Percentiles rank a stretch among this genome's conserved stretches.
Evolutionary conservation across 768 basidiomycete genomes (phyloP).

Genomic region (Tylopilus intermedius): DNA sequence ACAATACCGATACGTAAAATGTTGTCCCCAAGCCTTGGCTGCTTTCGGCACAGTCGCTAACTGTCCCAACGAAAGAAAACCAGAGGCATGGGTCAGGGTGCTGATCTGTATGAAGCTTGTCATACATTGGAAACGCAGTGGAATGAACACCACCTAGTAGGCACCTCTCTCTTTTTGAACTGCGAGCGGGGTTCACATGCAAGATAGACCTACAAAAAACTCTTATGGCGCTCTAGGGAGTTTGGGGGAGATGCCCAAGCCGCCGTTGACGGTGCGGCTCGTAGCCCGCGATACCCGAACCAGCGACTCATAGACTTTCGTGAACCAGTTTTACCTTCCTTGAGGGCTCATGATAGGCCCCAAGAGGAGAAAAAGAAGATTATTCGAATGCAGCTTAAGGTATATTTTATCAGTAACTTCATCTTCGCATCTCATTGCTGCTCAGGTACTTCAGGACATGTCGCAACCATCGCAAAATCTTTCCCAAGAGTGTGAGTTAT

Average conservation of each 20-base stretch:
- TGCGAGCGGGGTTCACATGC: not conserved
- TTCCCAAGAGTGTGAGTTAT: conserved; percentile 16
- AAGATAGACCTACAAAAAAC: conserved; percentile 9
- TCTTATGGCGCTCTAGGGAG: conserved; percentile 19
- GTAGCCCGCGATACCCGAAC: no score
- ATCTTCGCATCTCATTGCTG: not conserved
- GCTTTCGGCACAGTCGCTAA: conserved; percentile 37
- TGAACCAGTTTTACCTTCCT: conserved; percentile 12
- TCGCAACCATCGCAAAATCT: conserved; percentile 17
- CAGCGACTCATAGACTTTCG: conserved; percentile 12
- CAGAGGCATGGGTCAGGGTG: conserved; percentile 25
- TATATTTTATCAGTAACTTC: not conserved
- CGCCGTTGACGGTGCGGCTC: conserved; percentile 13
- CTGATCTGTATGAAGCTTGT: conserved; percentile 16
- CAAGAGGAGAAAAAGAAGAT: conserved; percentile 13
- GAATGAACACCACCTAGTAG: conserved; percentile 14
- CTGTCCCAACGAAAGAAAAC: conserved; percentile 27
- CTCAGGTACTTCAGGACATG: conserved; percentile 10
- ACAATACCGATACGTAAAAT: conserved; percentile 32
- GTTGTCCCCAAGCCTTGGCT: conserved; percentile 31
- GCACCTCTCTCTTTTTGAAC: not conserved
- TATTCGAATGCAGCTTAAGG: conserved; percentile 14
- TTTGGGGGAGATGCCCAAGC: conserved; percentile 18
- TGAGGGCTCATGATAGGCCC: conserved; percentile 4
- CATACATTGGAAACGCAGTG: conserved; percentile 10